Percentiles rank a stretch among this genome's conserved stretches.
Evolutionary conservation across 768 basidiomycete species (phyloP).

Genomic region (Gelatoporia subvermispora): DNA sequence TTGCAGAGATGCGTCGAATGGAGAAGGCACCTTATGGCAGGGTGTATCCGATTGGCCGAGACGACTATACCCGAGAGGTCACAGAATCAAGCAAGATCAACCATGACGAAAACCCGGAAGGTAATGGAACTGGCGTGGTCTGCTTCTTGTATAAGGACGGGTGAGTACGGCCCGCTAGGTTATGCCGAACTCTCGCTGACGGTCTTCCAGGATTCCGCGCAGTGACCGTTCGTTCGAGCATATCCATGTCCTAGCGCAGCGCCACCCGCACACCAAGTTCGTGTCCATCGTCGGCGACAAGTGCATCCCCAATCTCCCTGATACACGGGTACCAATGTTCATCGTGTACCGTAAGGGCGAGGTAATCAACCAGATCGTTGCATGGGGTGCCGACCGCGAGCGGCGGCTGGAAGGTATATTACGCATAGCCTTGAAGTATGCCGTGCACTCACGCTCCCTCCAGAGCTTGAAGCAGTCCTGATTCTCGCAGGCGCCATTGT

Average conservation of each 20-base stretch:
- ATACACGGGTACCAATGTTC: slow-evolving; percentile 84
- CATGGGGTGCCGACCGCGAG: slow-evolving; percentile 80
- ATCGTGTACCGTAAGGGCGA: slow-evolving; percentile 93
- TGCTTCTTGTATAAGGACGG: slow-evolving; percentile 95
- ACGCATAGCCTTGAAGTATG: slow-evolving; percentile 1
- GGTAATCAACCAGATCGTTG: slow-evolving; percentile 76
- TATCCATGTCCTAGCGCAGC: slow-evolving; percentile 66
- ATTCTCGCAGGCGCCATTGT: slow-evolving; percentile 64
- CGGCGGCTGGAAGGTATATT: slow-evolving; percentile 67
- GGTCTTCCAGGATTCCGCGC: slow-evolving; percentile 59
- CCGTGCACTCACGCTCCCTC: not conserved
- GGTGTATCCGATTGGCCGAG: slow-evolving; percentile 84
- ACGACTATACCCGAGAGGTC: slow-evolving; percentile 92
- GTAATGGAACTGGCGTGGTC: slow-evolving; percentile 84
- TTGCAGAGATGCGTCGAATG: slow-evolving; percentile 56
- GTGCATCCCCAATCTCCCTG: slow-evolving; percentile 95
- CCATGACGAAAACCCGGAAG: slow-evolving; percentile 59
- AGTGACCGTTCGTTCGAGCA: slow-evolving; percentile 75
- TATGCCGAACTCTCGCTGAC: not conserved
- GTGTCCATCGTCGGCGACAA: slow-evolving; percentile 92
- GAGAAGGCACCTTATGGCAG: slow-evolving; percentile 72
- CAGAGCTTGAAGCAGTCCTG: slow-evolving; percentile 70
- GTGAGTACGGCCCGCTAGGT: slow-evolving; percentile 40
- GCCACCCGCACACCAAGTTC: slow-evolving; percentile 90
- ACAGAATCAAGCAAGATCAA: slow-evolving; percentile 83